Base-by-base conservation (phyloP, 192 early-diverging fungal species). In the Podila epicladia region DNA sequence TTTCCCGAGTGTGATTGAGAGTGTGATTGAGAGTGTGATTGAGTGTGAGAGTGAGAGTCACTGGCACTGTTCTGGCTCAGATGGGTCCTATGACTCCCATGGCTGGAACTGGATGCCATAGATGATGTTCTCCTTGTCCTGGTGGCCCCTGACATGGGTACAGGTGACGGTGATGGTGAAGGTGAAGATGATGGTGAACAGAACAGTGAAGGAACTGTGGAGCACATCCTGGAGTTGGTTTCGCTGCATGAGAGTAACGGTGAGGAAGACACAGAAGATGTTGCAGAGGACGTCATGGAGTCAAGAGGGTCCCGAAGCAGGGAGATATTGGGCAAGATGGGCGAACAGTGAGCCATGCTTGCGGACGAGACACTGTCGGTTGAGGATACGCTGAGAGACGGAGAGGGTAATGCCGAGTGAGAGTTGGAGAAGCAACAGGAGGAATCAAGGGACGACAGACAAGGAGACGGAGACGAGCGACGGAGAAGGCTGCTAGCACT, bases 331-430 rank as follows among this genome's bases (percentile, higher is more conserved):
- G 69, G 37, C 5, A 71, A 48, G 64, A 78, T 78, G 8, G 75
- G 75, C 3, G 75, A 78, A 64, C 75, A 78, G 51, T 78, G 68
- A 24, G 69, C 75, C 75, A 78, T 78, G 69, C 75, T 76, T 58
- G 74, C 68, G 3, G 67, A 69, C 29, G 75, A 78, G 53, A 71
- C 37, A 28, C 68, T 71, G 45, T 78, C 75, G 19, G 69, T 71
- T 65, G 75, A 78, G 24, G 75, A 78, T 61, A 66, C 62, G 69
- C 75, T 78, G 53, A 78, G 69, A n/a, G 75, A 71, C 37, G 75
- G 75, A 32, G 75, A 78, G 33, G 75, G 75, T 58, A 78, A 67
- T 60, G 75, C 64, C 60, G 75, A 67, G 29, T 57, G 71, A 45
- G 59, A 63, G 49, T 62, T 64, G n/a, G 59, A 78, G 59, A 33